Evolutionary conservation across 106 monocot genomes (phyloP).

Genomic region (Cymbidium sinense): DNA sequence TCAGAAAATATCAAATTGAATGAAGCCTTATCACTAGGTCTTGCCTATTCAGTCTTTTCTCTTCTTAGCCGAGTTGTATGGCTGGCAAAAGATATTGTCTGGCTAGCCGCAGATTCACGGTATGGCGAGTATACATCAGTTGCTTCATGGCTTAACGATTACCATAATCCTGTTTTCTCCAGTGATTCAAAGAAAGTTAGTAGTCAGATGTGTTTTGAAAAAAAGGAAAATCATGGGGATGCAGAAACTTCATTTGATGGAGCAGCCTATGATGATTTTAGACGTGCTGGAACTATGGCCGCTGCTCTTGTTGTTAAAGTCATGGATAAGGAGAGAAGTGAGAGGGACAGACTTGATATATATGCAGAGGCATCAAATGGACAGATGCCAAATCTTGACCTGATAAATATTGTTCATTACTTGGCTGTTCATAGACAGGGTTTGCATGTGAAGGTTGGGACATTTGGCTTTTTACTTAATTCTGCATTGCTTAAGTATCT

Average conservation of each 20-base stretch:
- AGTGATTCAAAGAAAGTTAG: constrained; percentile 15
- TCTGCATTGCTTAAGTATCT: constrained; percentile 41
- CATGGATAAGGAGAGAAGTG: constrained; percentile 31
- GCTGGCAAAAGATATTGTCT: constrained; percentile 92
- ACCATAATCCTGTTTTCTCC: constrained; percentile 65
- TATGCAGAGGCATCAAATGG: constrained; percentile 94
- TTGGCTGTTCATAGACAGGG: constrained; percentile 86
- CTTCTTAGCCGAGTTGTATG: constrained; percentile 67
- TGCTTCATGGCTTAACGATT: constrained; percentile 69
- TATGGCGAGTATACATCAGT: constrained; percentile 78
- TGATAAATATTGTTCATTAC: constrained; percentile 79
- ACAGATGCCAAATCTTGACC: constrained; percentile 94
- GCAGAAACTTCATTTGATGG: constrained; percentile 8
- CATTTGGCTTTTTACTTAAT: constrained; percentile 31
- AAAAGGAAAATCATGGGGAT: constrained; percentile 5
- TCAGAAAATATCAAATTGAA: constrained; percentile 34
- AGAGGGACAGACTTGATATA: constrained; percentile 62
- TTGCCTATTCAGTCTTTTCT: constrained; percentile 74
- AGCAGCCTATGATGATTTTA: constrained; percentile 34
- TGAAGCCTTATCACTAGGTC: constrained; percentile 59
- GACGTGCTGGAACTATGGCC: constrained; percentile 86
- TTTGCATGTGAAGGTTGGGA: constrained; percentile 57
- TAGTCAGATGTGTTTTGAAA: constrained; percentile 30
- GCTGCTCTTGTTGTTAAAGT: constrained; percentile 80
- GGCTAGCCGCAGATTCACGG: constrained; percentile 79